Conservation (phyloP, 495 filamentous ascomycete genomes). For the Apiosordaria backusii region DNA sequence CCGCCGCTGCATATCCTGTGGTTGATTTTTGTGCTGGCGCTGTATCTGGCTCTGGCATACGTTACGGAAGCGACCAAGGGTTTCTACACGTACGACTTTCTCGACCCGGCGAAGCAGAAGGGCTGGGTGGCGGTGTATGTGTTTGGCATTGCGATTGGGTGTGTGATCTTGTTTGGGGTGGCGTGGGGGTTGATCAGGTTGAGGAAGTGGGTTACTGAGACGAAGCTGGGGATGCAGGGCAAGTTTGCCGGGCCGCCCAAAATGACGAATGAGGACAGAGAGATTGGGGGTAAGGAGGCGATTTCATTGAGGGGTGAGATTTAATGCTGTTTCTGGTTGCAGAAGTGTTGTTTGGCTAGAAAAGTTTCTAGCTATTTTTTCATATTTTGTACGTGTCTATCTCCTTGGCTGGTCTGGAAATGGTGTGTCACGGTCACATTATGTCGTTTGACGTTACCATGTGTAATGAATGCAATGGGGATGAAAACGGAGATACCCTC, state of each 20-base stretch:
- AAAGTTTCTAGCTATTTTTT: neutral
- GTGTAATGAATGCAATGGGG: neutral
- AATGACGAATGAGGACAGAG: neutral
- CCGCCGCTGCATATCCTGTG: slow-evolving; percentile 56
- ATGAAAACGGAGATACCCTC: neutral
- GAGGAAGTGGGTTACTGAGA: slow-evolving; percentile 51
- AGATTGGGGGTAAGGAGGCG: neutral
- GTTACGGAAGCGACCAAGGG: slow-evolving; percentile 63
- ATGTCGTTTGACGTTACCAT: neutral
- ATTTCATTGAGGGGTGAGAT: neutral
- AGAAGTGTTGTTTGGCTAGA: neutral
- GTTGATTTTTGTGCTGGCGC: slow-evolving; percentile 58
- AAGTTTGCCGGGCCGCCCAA: slow-evolving; percentile 36
- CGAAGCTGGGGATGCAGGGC: slow-evolving; percentile 44
- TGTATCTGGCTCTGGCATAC: slow-evolving; percentile 73
- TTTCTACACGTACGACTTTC: slow-evolving; percentile 74
- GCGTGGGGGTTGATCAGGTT: slow-evolving; percentile 45
- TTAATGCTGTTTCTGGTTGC: neutral
- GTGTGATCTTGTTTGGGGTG: slow-evolving; percentile 60
- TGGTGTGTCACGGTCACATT: neutral
- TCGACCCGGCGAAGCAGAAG: slow-evolving; percentile 52
- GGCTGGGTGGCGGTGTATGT: slow-evolving; percentile 53
- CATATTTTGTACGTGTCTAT: neutral
- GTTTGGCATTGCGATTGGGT: slow-evolving; percentile 60
- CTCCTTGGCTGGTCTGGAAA: neutral